These are phyloP conservation scores for Aspergillus aculeatinus DNA, from an alignment of 2,329 filamentous ascomycete genomes.

Conservation along the genomic window DNA sequence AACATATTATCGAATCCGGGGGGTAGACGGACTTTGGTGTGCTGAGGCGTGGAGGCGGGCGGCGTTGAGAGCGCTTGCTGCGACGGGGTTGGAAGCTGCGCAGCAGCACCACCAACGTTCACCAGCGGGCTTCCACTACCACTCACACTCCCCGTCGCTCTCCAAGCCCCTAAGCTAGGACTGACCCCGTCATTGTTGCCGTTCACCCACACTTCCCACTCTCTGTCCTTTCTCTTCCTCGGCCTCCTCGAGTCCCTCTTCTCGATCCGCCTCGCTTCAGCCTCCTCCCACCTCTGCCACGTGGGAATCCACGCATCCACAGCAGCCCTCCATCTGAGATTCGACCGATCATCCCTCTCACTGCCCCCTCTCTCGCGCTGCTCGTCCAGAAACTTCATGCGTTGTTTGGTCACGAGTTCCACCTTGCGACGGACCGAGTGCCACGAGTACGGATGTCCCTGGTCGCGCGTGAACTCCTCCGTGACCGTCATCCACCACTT, in stretches of 20 bases:
- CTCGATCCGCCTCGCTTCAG: constrained; percentile 39
- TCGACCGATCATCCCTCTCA: constrained; percentile 33
- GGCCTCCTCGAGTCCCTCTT: constrained; percentile 37
- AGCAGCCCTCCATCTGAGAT: constrained; percentile 39
- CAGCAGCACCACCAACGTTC: neutral
- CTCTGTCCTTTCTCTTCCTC: constrained; percentile 28
- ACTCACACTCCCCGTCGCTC: constrained; percentile 8
- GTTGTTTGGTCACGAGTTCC: constrained; percentile 42
- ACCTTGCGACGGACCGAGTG: constrained; percentile 45
- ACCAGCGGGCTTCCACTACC: constrained; percentile 2
- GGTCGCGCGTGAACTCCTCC: constrained; percentile 37
- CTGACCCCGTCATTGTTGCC: neutral
- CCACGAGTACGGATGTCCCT: constrained; percentile 44
- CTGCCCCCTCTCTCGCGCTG: constrained; percentile 28
- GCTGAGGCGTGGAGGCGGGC: constrained; percentile 4
- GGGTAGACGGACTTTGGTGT: constrained; percentile 32
- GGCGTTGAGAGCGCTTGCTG: constrained; percentile 8
- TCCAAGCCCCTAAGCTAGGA: neutral
- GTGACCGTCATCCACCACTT: constrained; percentile 45
- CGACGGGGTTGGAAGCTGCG: neutral
- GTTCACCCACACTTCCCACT: constrained; percentile 8
- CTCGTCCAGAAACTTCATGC: constrained; percentile 41
- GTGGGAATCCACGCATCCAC: constrained; percentile 44
- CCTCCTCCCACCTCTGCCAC: constrained; percentile 41
- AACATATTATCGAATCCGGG: constrained; percentile 44